phyloP scores from a whole-genome alignment of 2,329 filamentous ascomycete genomes.

The Triangularia setosa region DNA sequence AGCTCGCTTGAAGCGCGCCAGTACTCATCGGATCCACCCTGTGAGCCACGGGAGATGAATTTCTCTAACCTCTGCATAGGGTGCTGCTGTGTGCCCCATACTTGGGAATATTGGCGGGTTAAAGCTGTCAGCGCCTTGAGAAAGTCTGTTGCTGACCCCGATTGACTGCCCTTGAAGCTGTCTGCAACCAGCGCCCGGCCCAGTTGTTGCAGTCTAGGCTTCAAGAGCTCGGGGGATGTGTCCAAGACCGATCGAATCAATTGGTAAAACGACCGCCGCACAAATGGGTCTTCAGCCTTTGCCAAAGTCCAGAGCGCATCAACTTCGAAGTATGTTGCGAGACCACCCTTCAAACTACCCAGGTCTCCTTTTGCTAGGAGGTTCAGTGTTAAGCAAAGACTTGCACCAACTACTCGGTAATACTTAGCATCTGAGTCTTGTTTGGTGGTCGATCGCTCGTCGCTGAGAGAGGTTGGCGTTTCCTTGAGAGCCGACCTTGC shows the following conservation, averaged over 20 bases:
- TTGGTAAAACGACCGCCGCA: constrained; percentile 50
- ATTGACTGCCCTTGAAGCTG: constrained; percentile 67
- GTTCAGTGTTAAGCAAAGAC: constrained; percentile 52
- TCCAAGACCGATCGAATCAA: constrained; percentile 49
- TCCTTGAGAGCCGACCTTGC: constrained; percentile 77
- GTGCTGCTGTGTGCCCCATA: constrained; percentile 70
- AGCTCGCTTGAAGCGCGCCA: constrained; percentile 68
- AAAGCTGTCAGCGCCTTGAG: constrained; percentile 63
- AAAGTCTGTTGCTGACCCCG: constrained; percentile 69
- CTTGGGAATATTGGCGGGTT: constrained; percentile 59
- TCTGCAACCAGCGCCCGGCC: constrained; percentile 64
- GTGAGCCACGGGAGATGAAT: constrained; percentile 80
- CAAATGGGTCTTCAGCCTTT: constrained; percentile 55
- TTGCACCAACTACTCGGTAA: constrained; percentile 62
- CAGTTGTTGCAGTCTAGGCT: constrained; percentile 47
- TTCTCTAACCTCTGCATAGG: constrained; percentile 57
- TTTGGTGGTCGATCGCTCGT: constrained; percentile 75
- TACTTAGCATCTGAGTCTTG: constrained; percentile 89
- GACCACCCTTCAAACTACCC: constrained; percentile 55
- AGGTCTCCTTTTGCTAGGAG: constrained; percentile 56
- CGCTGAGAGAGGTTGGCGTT: constrained; percentile 76
- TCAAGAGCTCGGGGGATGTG: constrained; percentile 43
- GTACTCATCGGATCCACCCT: constrained; percentile 66
- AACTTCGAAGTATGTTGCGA: constrained; percentile 63
- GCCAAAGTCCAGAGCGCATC: constrained; percentile 65